Conservation (phyloP, 495 filamentous ascomycete genomes). For the Neohortaea acidophila region DNA sequence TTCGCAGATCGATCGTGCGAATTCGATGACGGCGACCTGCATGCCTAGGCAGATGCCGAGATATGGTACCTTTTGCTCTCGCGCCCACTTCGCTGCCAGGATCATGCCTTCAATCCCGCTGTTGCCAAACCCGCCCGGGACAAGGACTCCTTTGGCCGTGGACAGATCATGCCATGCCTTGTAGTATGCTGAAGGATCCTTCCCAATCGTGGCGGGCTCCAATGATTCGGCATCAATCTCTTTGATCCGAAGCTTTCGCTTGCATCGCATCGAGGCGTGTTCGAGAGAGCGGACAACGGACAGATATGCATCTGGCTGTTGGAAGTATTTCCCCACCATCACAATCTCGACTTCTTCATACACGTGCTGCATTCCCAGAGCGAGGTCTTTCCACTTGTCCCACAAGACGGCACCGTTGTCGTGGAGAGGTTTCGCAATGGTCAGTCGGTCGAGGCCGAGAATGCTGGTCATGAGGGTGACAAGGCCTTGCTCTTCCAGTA, state of each 20-base stretch:
- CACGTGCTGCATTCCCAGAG: slow-evolving; percentile 41
- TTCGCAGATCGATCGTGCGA: slow-evolving; percentile 55
- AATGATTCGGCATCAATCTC: slow-evolving; percentile 78
- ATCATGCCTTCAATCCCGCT: slow-evolving; percentile 78
- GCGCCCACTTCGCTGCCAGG: slow-evolving; percentile 63
- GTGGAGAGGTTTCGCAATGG: slow-evolving; percentile 32
- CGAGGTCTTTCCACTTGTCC: slow-evolving; percentile 59
- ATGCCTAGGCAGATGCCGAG: slow-evolving; percentile 90
- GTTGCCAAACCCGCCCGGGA: slow-evolving; percentile 73
- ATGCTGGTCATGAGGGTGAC: slow-evolving; percentile 43
- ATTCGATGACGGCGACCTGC: slow-evolving; percentile 88
- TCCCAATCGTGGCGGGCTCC: slow-evolving; percentile 42
- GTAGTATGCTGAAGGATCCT: slow-evolving; percentile 59
- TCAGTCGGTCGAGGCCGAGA: slow-evolving; percentile 42
- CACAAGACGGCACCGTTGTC: slow-evolving; percentile 48
- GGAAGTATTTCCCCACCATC: slow-evolving; percentile 82
- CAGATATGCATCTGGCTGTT: slow-evolving; percentile 70
- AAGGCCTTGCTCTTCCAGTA: slow-evolving; percentile 68
- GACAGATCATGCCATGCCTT: slow-evolving; percentile 74
- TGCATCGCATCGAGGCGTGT: slow-evolving; percentile 77
- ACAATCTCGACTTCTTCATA: slow-evolving; percentile 63
- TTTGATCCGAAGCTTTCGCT: slow-evolving; percentile 59
- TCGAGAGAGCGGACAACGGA: slow-evolving; percentile 73
- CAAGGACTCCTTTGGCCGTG: slow-evolving; percentile 50
- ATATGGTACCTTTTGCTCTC: slow-evolving; percentile 64